These are phyloP conservation scores for Diaporthe ampelina DNA, from an alignment of 2,329 filamentous ascomycete genomes.

Conservation along the genomic window DNA sequence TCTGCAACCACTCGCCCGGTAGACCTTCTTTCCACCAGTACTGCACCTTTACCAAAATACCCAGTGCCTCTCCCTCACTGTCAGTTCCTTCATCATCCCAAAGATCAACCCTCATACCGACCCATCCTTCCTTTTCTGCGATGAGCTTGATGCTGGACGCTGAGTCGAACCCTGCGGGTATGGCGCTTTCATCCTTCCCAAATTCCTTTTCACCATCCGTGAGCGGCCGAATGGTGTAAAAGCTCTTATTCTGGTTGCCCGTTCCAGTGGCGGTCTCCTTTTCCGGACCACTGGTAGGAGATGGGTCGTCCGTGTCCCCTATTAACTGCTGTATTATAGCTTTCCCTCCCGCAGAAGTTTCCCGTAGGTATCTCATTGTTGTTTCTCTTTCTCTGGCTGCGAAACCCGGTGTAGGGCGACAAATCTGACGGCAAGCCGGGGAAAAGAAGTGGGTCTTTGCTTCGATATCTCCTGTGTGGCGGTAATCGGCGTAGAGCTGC, in stretches of 20 bases:
- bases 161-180: constrained; percentile 39
- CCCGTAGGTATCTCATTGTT: constrained; percentile 13
- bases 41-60: constrained; percentile 48
- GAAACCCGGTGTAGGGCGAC: constrained; percentile 1
- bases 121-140: constrained; percentile 45
- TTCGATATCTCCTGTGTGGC: constrained; percentile 6
- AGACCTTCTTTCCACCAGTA: constrained; percentile 49
- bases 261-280: neutral
- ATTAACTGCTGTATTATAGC: neutral
- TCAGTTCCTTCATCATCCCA: constrained; percentile 44
- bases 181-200: constrained; percentile 41
- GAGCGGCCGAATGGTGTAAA: constrained; percentile 43
- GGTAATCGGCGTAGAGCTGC: constrained; percentile 9
- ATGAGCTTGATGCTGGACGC: constrained; percentile 37
- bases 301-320: neutral
- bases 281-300: neutral
- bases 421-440: constrained; percentile 7
- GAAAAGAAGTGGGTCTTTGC: constrained; percentile 6
- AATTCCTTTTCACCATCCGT: constrained; percentile 42
- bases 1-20: constrained; percentile 43
- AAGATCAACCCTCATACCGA: constrained; percentile 49
- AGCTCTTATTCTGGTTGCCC: constrained; percentile 16
- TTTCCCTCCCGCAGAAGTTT: neutral
- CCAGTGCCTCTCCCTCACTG: constrained; percentile 5
- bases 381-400: constrained; percentile 21